Base-by-base conservation (phyloP, 2,329 filamentous ascomycete genomes). In the Alternaria sp. region DNA sequence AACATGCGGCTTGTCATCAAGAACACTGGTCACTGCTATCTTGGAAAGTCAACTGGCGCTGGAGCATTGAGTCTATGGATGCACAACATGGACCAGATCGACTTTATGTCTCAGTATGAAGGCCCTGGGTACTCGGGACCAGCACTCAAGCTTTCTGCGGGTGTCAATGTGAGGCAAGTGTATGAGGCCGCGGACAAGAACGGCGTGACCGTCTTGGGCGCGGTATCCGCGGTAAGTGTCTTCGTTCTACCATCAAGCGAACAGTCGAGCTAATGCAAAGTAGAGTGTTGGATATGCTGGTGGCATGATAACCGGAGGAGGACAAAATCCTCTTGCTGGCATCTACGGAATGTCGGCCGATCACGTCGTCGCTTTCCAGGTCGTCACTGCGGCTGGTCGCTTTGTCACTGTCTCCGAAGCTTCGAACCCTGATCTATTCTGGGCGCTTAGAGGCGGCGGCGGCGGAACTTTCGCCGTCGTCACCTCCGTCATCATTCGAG, bases 271-370 rank as follows among this genome's bases (percentile, higher is more conserved):
- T 49, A 8, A 57, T 25, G 41, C 20, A 20, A 2, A 18, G 0
- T 43, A 75, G 64, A 84, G 80, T 5, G 85, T 88, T 8, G 86
- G 86, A 14, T 79, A 84, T 72, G 81, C 64, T 18, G 71, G 72
- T 26, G 70, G 79, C 3, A 80, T 73, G 67, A 68, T 77, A 14
- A 66, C 68, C 8, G 85, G 84, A 3, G 86, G 85, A 28, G 87
- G 87, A 0, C 85, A 88, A 72, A 84, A 82, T 15, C 85, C 85
- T 10, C 70, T 88, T 41, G 82, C 82, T 10, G 80, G 80, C 28
- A 71, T 82, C 37, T 84, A 84, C 64, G 74, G 74, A 4, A 73
- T 75, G 70, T 66, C 71, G 9, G 72, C 69, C 14, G 72, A 75
- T 41, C 55, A 67, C 15, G 68, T 75, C 1, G 44, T 75, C 3